These are phyloP conservation scores for Conoideocrella luteorostrata DNA, from an alignment of 2,329 filamentous ascomycete genomes.

Conservation along the genomic window DNA sequence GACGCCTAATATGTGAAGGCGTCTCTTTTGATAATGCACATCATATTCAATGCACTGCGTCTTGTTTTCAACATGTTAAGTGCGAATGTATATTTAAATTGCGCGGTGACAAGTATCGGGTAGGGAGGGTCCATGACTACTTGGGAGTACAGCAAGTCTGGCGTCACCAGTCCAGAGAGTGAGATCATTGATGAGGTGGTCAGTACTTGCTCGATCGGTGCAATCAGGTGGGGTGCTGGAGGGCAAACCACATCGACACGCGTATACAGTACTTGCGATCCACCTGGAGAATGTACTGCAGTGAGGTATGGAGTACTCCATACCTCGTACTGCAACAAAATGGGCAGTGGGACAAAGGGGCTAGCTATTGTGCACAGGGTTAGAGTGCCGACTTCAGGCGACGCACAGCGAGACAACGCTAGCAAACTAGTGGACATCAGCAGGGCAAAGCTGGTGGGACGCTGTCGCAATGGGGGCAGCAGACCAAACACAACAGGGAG, in stretches of 20 bases:
- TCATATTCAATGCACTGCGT: no score
- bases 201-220: neutral
- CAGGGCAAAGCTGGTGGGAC: slow-evolving; percentile 1
- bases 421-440: neutral
- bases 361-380: no score
- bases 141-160: neutral
- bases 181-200: neutral
- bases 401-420: neutral
- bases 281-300: no score
- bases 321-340: neutral
- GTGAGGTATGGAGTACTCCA: no score
- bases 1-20: no score
- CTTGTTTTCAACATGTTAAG: no score
- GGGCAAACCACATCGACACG: neutral
- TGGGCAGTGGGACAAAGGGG: neutral
- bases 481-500: neutral
- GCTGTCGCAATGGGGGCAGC: no score
- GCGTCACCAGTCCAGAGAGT: neutral
- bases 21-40: no score
- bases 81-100: no score
- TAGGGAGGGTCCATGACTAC: no score
- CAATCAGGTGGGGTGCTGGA: neutral
- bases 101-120: no score
- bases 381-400: no score
- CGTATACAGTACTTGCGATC: neutral